Base-by-base conservation (phyloP, 164 flowering plant genomes). In the Platanus orientalis region DNA sequence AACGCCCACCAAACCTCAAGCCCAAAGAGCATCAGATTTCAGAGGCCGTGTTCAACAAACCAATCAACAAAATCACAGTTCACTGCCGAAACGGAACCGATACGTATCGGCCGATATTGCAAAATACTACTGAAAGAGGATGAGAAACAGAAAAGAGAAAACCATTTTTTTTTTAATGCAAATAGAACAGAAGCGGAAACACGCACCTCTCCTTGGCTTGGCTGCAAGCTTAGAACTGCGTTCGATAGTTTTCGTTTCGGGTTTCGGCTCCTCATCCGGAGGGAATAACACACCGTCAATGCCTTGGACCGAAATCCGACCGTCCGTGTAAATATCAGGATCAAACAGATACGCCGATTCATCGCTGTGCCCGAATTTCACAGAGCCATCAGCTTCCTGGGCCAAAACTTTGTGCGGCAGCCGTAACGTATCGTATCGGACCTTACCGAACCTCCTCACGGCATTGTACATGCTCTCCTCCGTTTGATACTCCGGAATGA, bases 391-490 rank as follows among this genome's bases (percentile, higher is more conserved):
- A 5, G 92, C 92, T 69, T 89, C 96, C 65, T 78, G 75, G 0
- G 96, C 92, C 57, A 70, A 62, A 17, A 89, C 77, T 73, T 79
- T 81, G 28, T 83, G 84, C 0, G 92, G 92, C 70, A 86, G 47
- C 59, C 83, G 57, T 59, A 89, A 63, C 4, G 96, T 86, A 19
- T 89, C 96, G 60, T 86, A 89, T 17, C 62, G 48, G 3, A 89
- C 73, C 76, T 81, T 84, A 66, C 88, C 90, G 56, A 89, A 89
- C 57, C 96, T 70, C 71, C 90, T 69, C 25, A 84, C 96, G 1
- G 92, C 71, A 70, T 89, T 89, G 66, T 89, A 89, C 96, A 86
- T 89, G 51, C 96, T 89, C 80, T 89, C 96, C 72, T 89, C 96
- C 54, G 92, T 89, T 68, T 89, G 96, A 30, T 89, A 89, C 75